Base-by-base conservation (phyloP, 805 yeast species). In the Saccharomycopsis malanga region DNA sequence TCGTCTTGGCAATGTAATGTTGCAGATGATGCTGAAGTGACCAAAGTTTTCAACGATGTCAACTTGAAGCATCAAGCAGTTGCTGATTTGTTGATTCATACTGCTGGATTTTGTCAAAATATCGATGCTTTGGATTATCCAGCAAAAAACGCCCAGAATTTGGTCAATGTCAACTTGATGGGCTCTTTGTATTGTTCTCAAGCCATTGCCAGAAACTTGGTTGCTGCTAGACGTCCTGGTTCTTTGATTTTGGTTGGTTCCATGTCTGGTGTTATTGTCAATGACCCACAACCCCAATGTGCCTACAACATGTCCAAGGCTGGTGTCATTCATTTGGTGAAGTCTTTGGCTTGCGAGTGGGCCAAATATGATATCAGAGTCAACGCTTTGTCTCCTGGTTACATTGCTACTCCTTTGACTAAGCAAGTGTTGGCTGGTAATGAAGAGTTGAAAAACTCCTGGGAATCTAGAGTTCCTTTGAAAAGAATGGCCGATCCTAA, bases 241-340 rank as follows among this genome's bases (percentile, higher is more conserved):
- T 70, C 82, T 15, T 29, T 79, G 52, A 74, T 79, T 48, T 74
- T 80, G 65, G 73, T 80, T 56, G 84, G 84, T 15, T 78, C 83
- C 55, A 80, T 79, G 86, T 76, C 83, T 15, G 86, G 82, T 34
- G 72, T 79, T 52, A 79, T 79, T 54, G 85, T 78, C 58, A 79
- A 79, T 68, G 80, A 79, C 72, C 85, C 86, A 36, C 84, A 79
- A 65, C 83, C 83, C 10, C 85, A 79, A 64, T 65, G 72, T 53
- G 80, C 82, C 61, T 80, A 79, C 71, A 80, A 80, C 66, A 82
- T 81, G 68, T 75, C 83, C 57, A 79, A 80, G 70, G 85, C 86
- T 27, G 86, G 79, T 50, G 86, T 80, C 34, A 73, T 74, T 54
- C 86, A 80, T 64, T 70, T 80, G 64, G 77, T 71, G 58, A 70